These are phyloP conservation scores for Annulohypoxylon bovei DNA, from an alignment of 495 filamentous ascomycete species.

Conservation along the genomic window DNA sequence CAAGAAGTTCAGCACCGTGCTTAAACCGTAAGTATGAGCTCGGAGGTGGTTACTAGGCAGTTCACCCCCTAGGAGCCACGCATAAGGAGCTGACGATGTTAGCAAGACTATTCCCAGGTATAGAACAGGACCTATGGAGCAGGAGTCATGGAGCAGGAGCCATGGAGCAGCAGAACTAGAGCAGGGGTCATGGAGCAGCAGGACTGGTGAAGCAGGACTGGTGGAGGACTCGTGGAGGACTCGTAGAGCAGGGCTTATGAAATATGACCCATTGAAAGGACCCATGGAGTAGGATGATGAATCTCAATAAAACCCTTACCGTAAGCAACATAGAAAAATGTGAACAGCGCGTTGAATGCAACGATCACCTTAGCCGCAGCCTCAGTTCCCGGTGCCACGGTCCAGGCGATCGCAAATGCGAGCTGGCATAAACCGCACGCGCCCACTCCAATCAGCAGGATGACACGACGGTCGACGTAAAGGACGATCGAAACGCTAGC, in stretches of 20 bases:
- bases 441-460: slow-evolving; percentile 57
- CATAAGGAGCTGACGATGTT: slow-evolving; percentile 52
- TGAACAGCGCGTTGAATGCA: slow-evolving; percentile 48
- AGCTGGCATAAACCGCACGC: slow-evolving; percentile 61
- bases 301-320: slow-evolving; percentile 19
- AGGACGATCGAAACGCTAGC: slow-evolving; percentile 59
- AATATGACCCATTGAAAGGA: too few species aligned
- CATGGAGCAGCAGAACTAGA: too few species aligned
- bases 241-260: too few species aligned
- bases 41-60: slow-evolving; percentile 57
- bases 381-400: slow-evolving; percentile 52
- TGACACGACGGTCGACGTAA: slow-evolving; percentile 55
- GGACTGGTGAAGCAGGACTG: too few species aligned
- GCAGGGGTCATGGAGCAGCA: too few species aligned
- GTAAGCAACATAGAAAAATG: slow-evolving; percentile 56
- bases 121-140: too few species aligned
- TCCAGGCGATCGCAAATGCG: slow-evolving; percentile 60
- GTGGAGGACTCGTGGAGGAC: too few species aligned
- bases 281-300: neutral
- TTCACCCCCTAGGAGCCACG: slow-evolving; percentile 65
- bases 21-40: slow-evolving; percentile 59
- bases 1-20: slow-evolving; percentile 56
- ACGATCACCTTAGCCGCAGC: slow-evolving; percentile 58
- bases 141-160: too few species aligned
- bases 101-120: neutral